Base-by-base conservation (phyloP, 2,329 filamentous ascomycete genomes). In the Huntiella abstrusa region DNA sequence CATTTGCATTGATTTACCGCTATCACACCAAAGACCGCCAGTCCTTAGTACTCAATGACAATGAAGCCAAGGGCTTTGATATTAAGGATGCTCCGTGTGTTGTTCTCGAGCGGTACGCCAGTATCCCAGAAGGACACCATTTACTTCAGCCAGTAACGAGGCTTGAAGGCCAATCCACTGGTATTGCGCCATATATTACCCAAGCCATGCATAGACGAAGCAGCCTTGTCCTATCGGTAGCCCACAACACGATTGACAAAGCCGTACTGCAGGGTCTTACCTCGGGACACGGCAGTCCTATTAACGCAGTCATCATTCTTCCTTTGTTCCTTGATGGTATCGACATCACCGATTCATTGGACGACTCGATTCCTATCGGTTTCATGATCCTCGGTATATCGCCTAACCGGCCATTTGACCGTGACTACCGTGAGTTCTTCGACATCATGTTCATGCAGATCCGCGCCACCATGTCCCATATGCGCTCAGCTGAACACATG, bases 1-100 rank as follows among this genome's bases (percentile, higher is more conserved):
- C 83, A 0, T 84, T 88, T 55, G 76, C 76, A 15, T 64, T 88
- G 50, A 68, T 88, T 1, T 91, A 91, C 59, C 85, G 81, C 1
- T 75, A 84, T 3, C 69, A 64, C 44, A 83, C 50, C 73, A 83
- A 54, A 83, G 80, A 0, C 77, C 73, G 35, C 80, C 73, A 51
- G 57, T 75, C 11, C 10, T 22, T 22, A 10, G 19, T 28, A n/a
- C 17, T 22, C 16, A 28, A 7, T 10, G 22, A 28, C 8, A 11
- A 35, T 8, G 22, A n/a, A 4, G 28, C 36, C 6, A 12, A 6
- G 16, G 4, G n/a, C 42, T 6, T 28, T 28, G 22, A 28, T 28
- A 28, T 28, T 4, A 10, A 12, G 3, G 33, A 34, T 1, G 34
- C 43, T 19, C 34, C 13, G 4, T n/a, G 7, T 16, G 71, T 83